Evolutionary conservation across 179 eudicot genomes (phyloP), one percentile per base, ranked within the genome.

Genomic region (Amaranthus tricolor): DNA sequence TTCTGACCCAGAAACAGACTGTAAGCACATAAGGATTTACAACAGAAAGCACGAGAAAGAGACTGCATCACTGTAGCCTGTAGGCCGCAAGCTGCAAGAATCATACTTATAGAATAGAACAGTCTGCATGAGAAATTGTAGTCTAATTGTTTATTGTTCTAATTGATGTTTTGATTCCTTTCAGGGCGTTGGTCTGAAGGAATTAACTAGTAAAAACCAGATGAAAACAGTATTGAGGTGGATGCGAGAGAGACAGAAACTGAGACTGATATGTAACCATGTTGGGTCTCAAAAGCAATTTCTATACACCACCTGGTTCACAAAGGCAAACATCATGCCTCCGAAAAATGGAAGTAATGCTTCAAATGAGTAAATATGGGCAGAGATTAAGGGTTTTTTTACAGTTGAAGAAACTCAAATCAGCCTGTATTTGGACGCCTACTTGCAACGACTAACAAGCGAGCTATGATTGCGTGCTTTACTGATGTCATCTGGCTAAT

Each of bases 231-330:
- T 94, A 20, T 65, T 94, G 80, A 85, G 90, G 85, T 92, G 98
- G 97, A 94, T 94, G 98, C 85, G 82, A 81, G 90, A 94, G 85
- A 86, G 98, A 83, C 98, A 94, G 79, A 92, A 90, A 72, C 83
- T 94, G 52, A 89, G 81, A 85, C 85, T 78, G 64, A 78, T 94
- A 43, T 94, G 98, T 86, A 90, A 92, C 83, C 97, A 90, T 80
- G 89, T 83, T 11, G 97, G 98, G 5, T 68, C 90, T 48, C 81
- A 88, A 61, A 94, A 92, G 85, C 96, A 92, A 68, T 92, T 94
- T 81, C 86, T 94, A 48, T 94, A 94, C 75, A 90, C 97, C 2
- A 94, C 97, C 59, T 94, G 98, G 98, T 93, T 92, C 81, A 85
- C 96, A 43, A 85, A 90, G 64, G 78, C 91, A 19, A 81, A 73